Conservation (phyloP, 2,329 filamentous ascomycete species). For the Helotiales sp. region DNA sequence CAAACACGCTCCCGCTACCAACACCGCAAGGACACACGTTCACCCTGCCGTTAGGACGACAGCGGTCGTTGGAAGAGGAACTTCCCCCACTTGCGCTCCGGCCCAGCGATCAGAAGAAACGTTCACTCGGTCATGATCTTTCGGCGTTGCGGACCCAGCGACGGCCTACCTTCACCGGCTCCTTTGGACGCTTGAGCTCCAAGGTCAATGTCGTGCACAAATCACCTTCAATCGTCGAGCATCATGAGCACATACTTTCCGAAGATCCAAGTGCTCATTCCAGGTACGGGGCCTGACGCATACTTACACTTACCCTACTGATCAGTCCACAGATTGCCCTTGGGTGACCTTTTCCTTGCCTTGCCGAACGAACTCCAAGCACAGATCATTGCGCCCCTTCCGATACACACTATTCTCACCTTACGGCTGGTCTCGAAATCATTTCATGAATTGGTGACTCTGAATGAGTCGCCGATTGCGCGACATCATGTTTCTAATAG, state of each 20-base stretch:
- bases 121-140: slow-evolving; percentile 35
- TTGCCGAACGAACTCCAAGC: slow-evolving; percentile 64
- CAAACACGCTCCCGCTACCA: slow-evolving; percentile 2
- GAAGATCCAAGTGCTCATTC: slow-evolving; percentile 25
- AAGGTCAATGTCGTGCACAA: slow-evolving; percentile 32
- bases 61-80: slow-evolving; percentile 25
- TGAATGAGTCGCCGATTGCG: slow-evolving; percentile 61
- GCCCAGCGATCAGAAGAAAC: slow-evolving; percentile 35
- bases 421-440: slow-evolving; percentile 58
- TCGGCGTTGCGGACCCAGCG: slow-evolving; percentile 31
- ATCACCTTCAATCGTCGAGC: slow-evolving; percentile 29
- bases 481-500: slow-evolving; percentile 60
- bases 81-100: slow-evolving; percentile 21
- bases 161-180: slow-evolving; percentile 34
- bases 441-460: slow-evolving; percentile 58
- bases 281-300: slow-evolving; percentile 21
- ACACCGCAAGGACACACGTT: slow-evolving; percentile 28
- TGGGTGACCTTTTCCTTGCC: slow-evolving; percentile 57
- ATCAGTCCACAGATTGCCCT: slow-evolving; percentile 38
- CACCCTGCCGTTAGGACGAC: slow-evolving; percentile 33
- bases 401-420: slow-evolving; percentile 60
- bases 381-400: slow-evolving; percentile 60
- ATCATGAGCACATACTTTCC: slow-evolving; percentile 28
- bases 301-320: slow-evolving; percentile 4
- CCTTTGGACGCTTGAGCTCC: slow-evolving; percentile 34